Conservation (phyloP, 495 filamentous ascomycete genomes). For the Parmelia sp. region DNA sequence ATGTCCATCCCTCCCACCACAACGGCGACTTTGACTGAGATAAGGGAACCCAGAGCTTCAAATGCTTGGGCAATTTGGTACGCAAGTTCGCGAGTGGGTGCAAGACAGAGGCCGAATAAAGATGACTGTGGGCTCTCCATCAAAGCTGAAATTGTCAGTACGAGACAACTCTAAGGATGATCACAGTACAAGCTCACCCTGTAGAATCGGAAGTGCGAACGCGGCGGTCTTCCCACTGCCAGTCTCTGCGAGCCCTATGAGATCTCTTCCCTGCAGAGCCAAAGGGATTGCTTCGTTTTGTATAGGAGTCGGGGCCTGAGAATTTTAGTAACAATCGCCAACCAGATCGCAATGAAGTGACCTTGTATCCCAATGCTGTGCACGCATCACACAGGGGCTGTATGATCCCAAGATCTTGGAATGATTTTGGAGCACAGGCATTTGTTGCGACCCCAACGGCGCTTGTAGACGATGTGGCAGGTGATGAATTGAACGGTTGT, state of each 20-base stretch:
- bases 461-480: background rate
- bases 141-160: conserved; percentile 41
- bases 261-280: conserved; percentile 72
- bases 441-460: conserved; percentile 7
- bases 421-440: conserved; percentile 50
- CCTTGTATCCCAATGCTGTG: conserved; percentile 67
- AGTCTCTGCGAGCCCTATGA: conserved; percentile 92
- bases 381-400: conserved; percentile 86
- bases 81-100: conserved; percentile 87
- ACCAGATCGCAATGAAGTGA: background rate
- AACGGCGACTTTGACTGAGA: conserved; percentile 69
- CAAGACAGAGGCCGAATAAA: conserved; percentile 72
- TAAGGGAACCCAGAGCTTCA: conserved; percentile 75
- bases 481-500: background rate
- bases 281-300: conserved; percentile 72
- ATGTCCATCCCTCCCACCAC: conserved; percentile 94
- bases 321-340: background rate
- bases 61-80: conserved; percentile 82
- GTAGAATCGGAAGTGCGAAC: conserved; percentile 83
- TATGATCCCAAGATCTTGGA: conserved; percentile 82
- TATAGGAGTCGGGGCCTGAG: conserved; percentile 62
- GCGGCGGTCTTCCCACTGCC: conserved; percentile 91
- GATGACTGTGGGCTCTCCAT: conserved; percentile 71
- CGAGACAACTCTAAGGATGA: background rate
- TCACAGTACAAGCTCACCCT: conserved; percentile 37